These are phyloP conservation scores for Pythium myriotylum DNA, from an alignment of 352 stramenopile species.

Conservation along the genomic window DNA sequence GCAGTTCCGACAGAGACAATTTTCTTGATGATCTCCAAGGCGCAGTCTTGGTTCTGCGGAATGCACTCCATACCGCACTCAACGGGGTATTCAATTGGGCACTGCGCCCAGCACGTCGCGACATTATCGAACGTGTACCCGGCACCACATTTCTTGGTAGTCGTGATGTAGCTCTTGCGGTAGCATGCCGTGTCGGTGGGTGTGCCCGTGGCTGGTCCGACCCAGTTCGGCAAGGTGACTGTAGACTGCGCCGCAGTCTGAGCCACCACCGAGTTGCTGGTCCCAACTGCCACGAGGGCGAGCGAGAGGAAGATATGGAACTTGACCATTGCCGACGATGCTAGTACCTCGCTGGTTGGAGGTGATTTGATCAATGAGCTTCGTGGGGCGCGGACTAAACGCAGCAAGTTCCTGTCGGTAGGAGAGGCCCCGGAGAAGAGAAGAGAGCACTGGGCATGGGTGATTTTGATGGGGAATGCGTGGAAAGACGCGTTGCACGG, in stretches of 20 bases:
- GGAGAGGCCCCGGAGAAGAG: too few relatives aligned
- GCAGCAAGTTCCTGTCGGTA: too few relatives aligned
- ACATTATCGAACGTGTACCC: conserved; percentile 54
- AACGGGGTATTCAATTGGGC: conserved; percentile 56
- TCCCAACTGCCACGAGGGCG: too few relatives aligned
- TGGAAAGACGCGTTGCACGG: not conserved
- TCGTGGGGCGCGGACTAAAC: too few relatives aligned
- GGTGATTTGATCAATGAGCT: not conserved
- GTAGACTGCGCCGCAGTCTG: conserved; percentile 10
- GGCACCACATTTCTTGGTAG: conserved; percentile 32
- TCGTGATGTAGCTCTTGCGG: conserved; percentile 38
- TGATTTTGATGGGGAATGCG: too few relatives aligned
- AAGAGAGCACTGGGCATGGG: too few relatives aligned
- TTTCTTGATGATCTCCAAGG: conserved; percentile 41
- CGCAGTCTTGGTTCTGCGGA: conserved; percentile 57
- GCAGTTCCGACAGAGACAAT: conserved; percentile 44
- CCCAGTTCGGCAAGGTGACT: conserved; percentile 21
- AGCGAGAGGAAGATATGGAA: not conserved
- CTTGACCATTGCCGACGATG: not conserved
- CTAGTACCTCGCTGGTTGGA: not conserved
- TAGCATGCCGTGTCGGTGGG: conserved; percentile 28
- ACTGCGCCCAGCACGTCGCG: conserved; percentile 61
- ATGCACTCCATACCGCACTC: conserved; percentile 57
- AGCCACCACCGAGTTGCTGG: too few relatives aligned
- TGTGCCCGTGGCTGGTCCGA: conserved; percentile 21